These are phyloP conservation scores for Aspergillus ruber DNA, from an alignment of 2,329 filamentous ascomycete genomes.

Conservation along the genomic window DNA sequence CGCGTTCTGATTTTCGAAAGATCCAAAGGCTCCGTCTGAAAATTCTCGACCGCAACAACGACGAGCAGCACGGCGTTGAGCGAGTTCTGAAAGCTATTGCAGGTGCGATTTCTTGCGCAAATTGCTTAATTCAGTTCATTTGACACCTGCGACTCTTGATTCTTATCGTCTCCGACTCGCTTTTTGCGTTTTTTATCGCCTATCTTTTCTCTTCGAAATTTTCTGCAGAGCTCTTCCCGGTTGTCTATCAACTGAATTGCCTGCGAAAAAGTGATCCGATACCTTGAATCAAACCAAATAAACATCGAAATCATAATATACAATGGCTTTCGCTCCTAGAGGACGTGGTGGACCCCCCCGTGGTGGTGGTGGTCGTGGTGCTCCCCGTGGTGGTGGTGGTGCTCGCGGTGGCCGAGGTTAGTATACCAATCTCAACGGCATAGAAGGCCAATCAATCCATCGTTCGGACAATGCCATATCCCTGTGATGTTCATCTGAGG, in stretches of 20 bases:
- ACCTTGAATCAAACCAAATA: slow-evolving; percentile 5
- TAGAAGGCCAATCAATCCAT: slow-evolving; percentile 2
- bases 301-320: slow-evolving; percentile 10
- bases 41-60: slow-evolving; percentile 35
- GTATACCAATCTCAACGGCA: slow-evolving; percentile 14
- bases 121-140: slow-evolving; percentile 15
- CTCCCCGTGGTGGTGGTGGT: slow-evolving; percentile 36
- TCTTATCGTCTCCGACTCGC: slow-evolving; percentile 7
- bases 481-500: slow-evolving; percentile 5
- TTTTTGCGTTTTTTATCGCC: neutral
- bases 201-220: slow-evolving; percentile 4
- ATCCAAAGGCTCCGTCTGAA: slow-evolving; percentile 30
- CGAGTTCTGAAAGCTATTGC: slow-evolving; percentile 22
- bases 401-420: slow-evolving; percentile 26
- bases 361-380: slow-evolving; percentile 41
- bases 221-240: slow-evolving; percentile 7
- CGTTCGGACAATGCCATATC: neutral
- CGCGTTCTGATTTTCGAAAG: slow-evolving; percentile 34
- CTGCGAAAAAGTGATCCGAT: slow-evolving; percentile 5
- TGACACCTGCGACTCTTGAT: slow-evolving; percentile 7
- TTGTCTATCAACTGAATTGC: slow-evolving; percentile 10
- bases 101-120: slow-evolving; percentile 18
- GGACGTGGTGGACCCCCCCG: slow-evolving; percentile 35
- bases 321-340: slow-evolving; percentile 31
- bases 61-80: slow-evolving; percentile 31